Percentiles rank a stretch among this genome's conserved stretches.
phyloP scores from a whole-genome alignment of 441 rosid genomes.

The Jatropha multifida region DNA sequence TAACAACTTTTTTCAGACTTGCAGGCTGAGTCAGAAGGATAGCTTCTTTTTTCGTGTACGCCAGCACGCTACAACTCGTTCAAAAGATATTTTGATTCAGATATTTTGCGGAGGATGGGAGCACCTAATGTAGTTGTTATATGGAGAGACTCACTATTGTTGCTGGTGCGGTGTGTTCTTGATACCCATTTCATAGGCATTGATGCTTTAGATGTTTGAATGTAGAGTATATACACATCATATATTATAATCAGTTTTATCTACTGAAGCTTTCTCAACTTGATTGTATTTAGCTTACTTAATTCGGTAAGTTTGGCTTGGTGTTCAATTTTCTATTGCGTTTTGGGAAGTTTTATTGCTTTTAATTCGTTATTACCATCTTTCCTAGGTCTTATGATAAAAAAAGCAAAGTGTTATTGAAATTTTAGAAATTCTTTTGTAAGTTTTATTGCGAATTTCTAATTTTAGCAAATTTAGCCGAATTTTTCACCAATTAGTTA shows the following conservation, averaged over 20 bases:
- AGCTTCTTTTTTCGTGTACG: neutral
- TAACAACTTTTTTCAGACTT: neutral
- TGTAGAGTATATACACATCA: constrained; percentile 5
- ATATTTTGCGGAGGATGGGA: neutral
- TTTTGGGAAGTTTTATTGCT: too few species aligned
- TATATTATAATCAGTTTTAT: neutral
- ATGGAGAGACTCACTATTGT: neutral
- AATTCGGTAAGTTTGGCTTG: neutral
- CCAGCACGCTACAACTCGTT: neutral
- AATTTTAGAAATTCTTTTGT: too few species aligned
- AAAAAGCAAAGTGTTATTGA: too few species aligned
- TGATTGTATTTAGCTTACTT: neutral
- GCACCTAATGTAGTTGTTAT: neutral
- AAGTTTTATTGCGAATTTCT: too few species aligned
- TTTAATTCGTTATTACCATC: too few species aligned
- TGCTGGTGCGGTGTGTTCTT: neutral
- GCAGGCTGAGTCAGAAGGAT: constrained; percentile 6
- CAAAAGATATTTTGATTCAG: neutral
- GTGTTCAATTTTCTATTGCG: too few species aligned
- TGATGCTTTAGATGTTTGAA: neutral
- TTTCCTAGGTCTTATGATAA: too few species aligned
- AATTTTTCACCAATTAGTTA: too few species aligned
- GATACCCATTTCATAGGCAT: neutral
- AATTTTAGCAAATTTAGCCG: too few species aligned
- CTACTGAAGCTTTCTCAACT: neutral